Evolutionary conservation across 1,284 basidiomycete species (phyloP).

Genomic region (Microbotryum saponariae): DNA sequence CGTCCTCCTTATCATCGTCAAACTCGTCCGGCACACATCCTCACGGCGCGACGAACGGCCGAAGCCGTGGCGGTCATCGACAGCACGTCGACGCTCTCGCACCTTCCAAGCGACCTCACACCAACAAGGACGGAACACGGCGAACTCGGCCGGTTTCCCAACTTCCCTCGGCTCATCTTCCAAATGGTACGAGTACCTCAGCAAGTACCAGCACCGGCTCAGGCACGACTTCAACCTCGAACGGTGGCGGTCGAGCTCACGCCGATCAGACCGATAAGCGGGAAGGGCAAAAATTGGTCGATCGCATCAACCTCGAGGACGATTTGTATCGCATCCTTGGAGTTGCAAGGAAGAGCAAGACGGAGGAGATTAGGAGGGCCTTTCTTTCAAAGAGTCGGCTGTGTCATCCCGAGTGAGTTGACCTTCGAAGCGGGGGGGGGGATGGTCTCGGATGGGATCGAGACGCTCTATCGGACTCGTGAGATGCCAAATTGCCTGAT

Average conservation of each 20-base stretch:
- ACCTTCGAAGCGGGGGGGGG: neutral
- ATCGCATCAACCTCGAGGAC: slow-evolving; percentile 51
- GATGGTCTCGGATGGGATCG: neutral
- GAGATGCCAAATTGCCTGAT: too few species aligned
- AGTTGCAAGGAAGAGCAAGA: slow-evolving; percentile 48
- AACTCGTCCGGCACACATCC: neutral
- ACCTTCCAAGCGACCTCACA: too few species aligned
- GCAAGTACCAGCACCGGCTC: too few species aligned
- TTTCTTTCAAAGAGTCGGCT: slow-evolving; percentile 65
- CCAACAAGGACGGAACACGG: too few species aligned
- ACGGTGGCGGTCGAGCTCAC: neutral
- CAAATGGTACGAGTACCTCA: too few species aligned
- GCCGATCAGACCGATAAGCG: neutral
- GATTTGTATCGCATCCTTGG: slow-evolving; percentile 69
- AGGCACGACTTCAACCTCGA: too few species aligned
- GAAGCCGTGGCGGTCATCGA: too few species aligned
- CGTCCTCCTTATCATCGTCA: neutral
- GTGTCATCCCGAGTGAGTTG: slow-evolving; percentile 73
- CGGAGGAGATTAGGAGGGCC: slow-evolving; percentile 64
- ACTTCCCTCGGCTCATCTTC: too few species aligned
- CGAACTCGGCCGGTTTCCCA: too few species aligned
- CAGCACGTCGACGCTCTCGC: too few species aligned
- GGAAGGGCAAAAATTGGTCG: slow-evolving; percentile 6
- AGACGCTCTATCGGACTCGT: neutral
- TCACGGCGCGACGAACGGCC: neutral